Percentiles rank a stretch among this genome's conserved stretches.
These are phyloP conservation scores for Paecilomyces fulvus DNA, from an alignment of 2,329 filamentous ascomycete species.

Conservation along the genomic window DNA sequence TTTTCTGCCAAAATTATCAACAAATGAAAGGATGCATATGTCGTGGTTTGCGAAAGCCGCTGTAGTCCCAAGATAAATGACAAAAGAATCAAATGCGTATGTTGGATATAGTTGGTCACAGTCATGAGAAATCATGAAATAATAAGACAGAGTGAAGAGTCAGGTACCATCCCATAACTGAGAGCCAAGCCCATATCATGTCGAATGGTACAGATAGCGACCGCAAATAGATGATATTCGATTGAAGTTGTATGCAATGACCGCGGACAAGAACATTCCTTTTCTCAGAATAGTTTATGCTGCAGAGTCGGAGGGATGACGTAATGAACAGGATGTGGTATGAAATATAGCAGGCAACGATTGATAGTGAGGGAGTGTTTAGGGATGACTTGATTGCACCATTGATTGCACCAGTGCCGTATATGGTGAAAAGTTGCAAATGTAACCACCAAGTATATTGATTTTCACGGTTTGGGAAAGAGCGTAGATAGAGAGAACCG, in stretches of 20 bases:
- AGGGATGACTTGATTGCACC: too few species aligned
- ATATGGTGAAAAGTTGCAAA: too few species aligned
- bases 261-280: not conserved
- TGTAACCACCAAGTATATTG: too few species aligned
- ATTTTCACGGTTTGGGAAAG: too few species aligned
- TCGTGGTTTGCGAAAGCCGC: not conserved
- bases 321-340: not conserved
- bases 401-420: too few species aligned
- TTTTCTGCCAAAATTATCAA: not conserved
- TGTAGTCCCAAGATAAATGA: not conserved
- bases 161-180: not conserved
- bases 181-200: not conserved
- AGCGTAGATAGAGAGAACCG: not conserved
- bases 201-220: not conserved
- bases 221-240: not conserved
- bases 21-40: not conserved
- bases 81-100: not conserved
- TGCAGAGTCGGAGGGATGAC: not conserved
- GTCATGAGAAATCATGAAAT: not conserved
- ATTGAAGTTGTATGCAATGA: not conserved
- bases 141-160: not conserved
- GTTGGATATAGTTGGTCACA: not conserved
- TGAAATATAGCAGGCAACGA: not conserved
- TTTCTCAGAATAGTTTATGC: not conserved
- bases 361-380: not conserved